Base-by-base conservation (phyloP, 805 yeast genomes). In the Kuraishia molischiana region DNA sequence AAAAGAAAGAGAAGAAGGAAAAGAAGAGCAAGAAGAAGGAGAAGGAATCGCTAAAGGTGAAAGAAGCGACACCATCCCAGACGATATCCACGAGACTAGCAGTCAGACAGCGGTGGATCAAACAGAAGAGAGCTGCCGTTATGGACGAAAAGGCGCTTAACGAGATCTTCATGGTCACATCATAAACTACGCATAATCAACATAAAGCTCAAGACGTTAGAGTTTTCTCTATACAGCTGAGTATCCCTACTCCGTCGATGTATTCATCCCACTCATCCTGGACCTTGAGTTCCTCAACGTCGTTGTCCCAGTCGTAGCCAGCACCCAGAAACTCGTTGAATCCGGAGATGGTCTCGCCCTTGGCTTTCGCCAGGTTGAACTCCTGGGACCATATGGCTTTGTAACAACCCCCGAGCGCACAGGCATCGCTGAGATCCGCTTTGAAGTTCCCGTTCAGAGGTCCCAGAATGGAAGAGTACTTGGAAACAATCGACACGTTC, bases 351-450 rank as follows among this genome's bases (percentile, higher is more conserved):
- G 44, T 46, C 2, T 44, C 46, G 4, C 47, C 44, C 2, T 40
- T 34, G 13, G 51, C 40, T 8, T 47, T 48, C 15, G 49, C 44
- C 19, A 39, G 24, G 42, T 63, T 69, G 40, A 59, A 59, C 38
- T 51, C 44, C 40, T 54, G 58, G 29, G 85, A 72, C 94, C 94
- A 86, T 35, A 79, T 64, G 1, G 95, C 90, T 53, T 84, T 82
- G 59, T 71, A 84, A 31, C 94, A 90, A 3, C 95, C 95, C 19
- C 96, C 96, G 26, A 85, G 57, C 0, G 95, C 96, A 67, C 96
- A 87, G 1, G 95, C 92, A 58, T 87, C 87, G 5, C 90, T 77
- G 34, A 85, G 73, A 49, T 84, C 87, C 29, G 82, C 78, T 42
- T 75, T 73, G 53, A 59, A 84, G 43, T 81, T 77, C 1, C 89